These are phyloP conservation scores for Craterostigma plantagineum DNA, from an alignment of 257 asterid genomes.

Conservation along the genomic window DNA sequence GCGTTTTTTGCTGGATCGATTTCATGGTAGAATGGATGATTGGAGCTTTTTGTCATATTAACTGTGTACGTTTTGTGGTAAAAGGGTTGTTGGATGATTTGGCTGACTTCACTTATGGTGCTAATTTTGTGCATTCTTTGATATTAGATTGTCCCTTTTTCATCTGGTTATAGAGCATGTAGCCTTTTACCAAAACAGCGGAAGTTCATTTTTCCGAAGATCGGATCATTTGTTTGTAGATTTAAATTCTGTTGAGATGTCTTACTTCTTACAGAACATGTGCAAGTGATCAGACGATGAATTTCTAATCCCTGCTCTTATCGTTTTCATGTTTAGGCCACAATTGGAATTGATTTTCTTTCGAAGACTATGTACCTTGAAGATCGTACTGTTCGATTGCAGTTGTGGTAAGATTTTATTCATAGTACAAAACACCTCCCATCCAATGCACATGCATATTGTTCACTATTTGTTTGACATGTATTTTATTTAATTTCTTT, in stretches of 20 bases:
- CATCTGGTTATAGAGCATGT: no score
- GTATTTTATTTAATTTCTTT: not conserved
- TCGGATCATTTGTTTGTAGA: no score
- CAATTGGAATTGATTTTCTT: constrained; percentile 85
- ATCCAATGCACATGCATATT: not conserved
- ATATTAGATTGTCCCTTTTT: no score
- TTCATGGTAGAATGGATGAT: constrained; percentile 5
- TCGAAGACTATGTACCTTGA: constrained; percentile 94
- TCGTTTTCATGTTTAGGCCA: constrained; percentile 40
- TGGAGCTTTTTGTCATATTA: not conserved
- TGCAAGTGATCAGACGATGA: not conserved
- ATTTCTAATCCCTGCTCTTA: constrained; percentile 5
- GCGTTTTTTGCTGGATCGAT: not conserved
- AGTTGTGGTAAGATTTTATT: constrained; percentile 52
- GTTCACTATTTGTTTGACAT: not conserved
- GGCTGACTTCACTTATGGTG: no score
- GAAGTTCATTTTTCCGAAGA: no score
- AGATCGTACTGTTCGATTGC: constrained; percentile 88
- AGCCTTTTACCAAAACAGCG: no score
- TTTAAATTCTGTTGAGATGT: not conserved
- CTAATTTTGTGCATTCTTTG: no score
- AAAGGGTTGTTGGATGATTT: no score
- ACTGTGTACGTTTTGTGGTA: no score
- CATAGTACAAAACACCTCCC: constrained; percentile 7
- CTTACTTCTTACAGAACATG: not conserved